Base-by-base conservation (phyloP, 192 early-diverging fungal species). In the Coemansia sp. region DNA sequence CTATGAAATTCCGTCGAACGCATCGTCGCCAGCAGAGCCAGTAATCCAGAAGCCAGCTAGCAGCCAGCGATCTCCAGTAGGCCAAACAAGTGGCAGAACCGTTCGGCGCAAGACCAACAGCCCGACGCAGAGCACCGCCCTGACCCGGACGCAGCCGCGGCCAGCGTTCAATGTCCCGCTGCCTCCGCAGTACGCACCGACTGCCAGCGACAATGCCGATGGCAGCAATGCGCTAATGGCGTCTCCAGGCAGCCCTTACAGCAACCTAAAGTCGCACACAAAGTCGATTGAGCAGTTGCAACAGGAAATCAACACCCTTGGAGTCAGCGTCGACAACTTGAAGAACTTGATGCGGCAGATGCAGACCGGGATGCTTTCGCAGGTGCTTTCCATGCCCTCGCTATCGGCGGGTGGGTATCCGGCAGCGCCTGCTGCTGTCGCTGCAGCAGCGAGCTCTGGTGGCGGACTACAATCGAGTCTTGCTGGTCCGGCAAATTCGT, bases 211-310 rank as follows among this genome's bases (percentile, higher is more conserved):
- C 12, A 30, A 21, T 31, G 9, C 7, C 5, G 11, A 14, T 2
- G 52, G 48, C 17, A 52, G 12, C 30, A 39, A 39, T 1, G 41
- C 15, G 14, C 40, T 65, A 10, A 38, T 48, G 9, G 4, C 58
- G 32, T 19, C 55, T 6, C 43, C 58, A 0, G 47, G 44, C 15
- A 46, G 12, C 21, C 35, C 58, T 9, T 38, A 59, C 20, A 23
- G 45, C 15, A 17, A 38, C 5, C 45, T 65, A 7, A 53, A 48
- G 9, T 3, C 54, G 26, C 52, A 65, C 25, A 39, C 67, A 32
- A 66, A 62, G 43, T 62, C 58, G 3, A 54, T 76, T 12, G 62
- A 70, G 35, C 62, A 61, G 30, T 44, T 76, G 25, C 50, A 55
- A 29, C 58, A 60, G 34, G 43, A 45, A 12, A n/a, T 45, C 12